Evolutionary conservation across 768 basidiomycete genomes (phyloP).

Genomic region (Russula compacta): DNA sequence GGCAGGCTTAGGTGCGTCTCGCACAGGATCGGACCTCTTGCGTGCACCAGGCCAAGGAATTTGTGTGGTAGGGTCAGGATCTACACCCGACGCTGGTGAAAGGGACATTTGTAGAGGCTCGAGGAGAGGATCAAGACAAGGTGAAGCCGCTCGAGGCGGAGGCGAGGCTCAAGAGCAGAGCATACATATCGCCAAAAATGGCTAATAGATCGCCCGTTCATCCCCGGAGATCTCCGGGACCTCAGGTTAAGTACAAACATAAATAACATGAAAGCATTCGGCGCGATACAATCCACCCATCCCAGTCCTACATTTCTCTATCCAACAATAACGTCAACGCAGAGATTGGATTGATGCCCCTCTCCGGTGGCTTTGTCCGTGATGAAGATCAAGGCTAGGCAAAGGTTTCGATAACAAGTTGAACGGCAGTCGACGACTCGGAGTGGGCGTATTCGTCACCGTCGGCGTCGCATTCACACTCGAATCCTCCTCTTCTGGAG

Average conservation of each 20-base stretch:
- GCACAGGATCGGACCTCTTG: conserved; percentile 23
- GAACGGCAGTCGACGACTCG: conserved; percentile 41
- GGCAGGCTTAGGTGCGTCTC: not conserved
- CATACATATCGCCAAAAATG: too few species aligned
- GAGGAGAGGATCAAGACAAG: not conserved
- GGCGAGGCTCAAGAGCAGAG: too few species aligned
- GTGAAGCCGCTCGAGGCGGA: not conserved
- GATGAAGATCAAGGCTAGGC: conserved; percentile 28
- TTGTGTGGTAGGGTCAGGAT: conserved; percentile 73
- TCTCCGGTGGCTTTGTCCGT: conserved; percentile 31
- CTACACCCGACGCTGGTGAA: conserved; percentile 40
- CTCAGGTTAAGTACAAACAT: not conserved
- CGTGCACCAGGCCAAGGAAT: conserved; percentile 55
- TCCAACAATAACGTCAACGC: conserved; percentile 12
- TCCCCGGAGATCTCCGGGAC: not conserved
- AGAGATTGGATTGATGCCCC: conserved; percentile 33
- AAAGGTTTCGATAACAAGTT: conserved; percentile 52
- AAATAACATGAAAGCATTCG: not conserved
- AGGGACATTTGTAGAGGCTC: conserved; percentile 42
- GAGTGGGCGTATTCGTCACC: conserved; percentile 14
- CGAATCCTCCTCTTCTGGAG: conserved; percentile 38
- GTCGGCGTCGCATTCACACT: conserved; percentile 21
- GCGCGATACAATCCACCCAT: not conserved
- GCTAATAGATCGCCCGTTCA: too few species aligned
- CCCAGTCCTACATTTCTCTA: too few species aligned